Evolutionary conservation across 805 yeast species (phyloP).

Genomic region (Candida ficus): DNA sequence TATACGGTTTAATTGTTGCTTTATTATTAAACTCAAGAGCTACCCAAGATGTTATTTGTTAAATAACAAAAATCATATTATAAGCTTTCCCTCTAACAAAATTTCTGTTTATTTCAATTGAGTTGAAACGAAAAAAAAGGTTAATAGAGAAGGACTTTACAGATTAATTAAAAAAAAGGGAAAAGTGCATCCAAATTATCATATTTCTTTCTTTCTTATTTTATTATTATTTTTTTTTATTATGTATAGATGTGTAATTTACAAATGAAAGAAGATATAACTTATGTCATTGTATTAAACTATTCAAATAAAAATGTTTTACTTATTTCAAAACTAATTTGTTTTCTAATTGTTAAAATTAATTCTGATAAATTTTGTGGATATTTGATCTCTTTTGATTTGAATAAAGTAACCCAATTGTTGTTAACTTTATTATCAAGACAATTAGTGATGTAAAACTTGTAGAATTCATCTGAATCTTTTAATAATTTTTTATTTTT

Average conservation of each 20-base stretch:
- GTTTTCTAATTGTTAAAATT: conserved; percentile 19
- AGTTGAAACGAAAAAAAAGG: conserved; percentile 1
- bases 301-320: conserved; percentile 17
- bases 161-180: background rate
- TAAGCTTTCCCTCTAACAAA: background rate
- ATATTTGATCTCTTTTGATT: conserved; percentile 14
- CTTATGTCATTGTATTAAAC: background rate
- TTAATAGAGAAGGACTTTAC: background rate
- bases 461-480: conserved; percentile 20
- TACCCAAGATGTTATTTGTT: conserved; percentile 83
- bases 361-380: conserved; percentile 16
- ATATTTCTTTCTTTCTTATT: conserved; percentile 1
- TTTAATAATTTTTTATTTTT: conserved; percentile 9
- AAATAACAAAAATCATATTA: conserved; percentile 21
- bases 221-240: conserved; percentile 1
- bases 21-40: conserved; percentile 97
- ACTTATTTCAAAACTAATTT: conserved; percentile 22
- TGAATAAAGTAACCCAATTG: conserved; percentile 20
- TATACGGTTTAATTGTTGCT: conserved; percentile 97
- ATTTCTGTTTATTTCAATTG: background rate
- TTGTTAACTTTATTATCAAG: background rate
- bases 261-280: conserved; percentile 1
- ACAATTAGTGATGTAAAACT: conserved; percentile 11
- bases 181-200: background rate
- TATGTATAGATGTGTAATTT: conserved; percentile 4